Conservation (phyloP, 2,329 filamentous ascomycete genomes). For the Sporothrix dimorphospora region DNA sequence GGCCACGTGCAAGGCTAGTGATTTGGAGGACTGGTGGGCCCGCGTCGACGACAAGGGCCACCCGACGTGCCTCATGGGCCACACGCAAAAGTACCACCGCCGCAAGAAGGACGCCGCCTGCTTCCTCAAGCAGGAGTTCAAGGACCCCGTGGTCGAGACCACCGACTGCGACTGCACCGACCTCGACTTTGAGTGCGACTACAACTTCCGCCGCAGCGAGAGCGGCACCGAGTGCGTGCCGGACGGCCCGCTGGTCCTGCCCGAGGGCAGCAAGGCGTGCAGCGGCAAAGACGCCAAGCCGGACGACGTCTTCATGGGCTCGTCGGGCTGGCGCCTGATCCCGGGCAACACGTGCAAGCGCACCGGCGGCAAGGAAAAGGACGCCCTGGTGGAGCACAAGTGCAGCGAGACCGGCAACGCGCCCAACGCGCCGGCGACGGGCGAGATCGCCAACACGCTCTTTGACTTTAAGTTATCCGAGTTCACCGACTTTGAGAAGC, state of each 20-base stretch:
- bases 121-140: constrained; percentile 84
- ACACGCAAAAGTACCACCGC: constrained; percentile 83
- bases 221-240: constrained; percentile 71
- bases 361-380: constrained; percentile 64
- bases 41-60: constrained; percentile 78
- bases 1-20: constrained; percentile 72
- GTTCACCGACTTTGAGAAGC: constrained; percentile 55
- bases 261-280: constrained; percentile 67
- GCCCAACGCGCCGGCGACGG: constrained; percentile 60
- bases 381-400: constrained; percentile 71
- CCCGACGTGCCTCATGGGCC: constrained; percentile 91
- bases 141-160: constrained; percentile 70
- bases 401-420: constrained; percentile 66
- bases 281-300: constrained; percentile 56
- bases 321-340: constrained; percentile 90
- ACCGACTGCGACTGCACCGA: constrained; percentile 80
- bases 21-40: constrained; percentile 89
- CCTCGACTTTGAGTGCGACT: constrained; percentile 93
- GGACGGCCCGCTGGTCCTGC: constrained; percentile 63
- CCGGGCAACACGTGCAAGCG: constrained; percentile 76
- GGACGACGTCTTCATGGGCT: constrained; percentile 76
- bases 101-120: constrained; percentile 88
- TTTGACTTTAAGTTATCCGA: constrained; percentile 61
- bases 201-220: constrained; percentile 73
- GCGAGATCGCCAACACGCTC: constrained; percentile 65